These are phyloP conservation scores for Udeniomyces megalosporus DNA, from an alignment of 768 basidiomycete genomes.

Conservation along the genomic window DNA sequence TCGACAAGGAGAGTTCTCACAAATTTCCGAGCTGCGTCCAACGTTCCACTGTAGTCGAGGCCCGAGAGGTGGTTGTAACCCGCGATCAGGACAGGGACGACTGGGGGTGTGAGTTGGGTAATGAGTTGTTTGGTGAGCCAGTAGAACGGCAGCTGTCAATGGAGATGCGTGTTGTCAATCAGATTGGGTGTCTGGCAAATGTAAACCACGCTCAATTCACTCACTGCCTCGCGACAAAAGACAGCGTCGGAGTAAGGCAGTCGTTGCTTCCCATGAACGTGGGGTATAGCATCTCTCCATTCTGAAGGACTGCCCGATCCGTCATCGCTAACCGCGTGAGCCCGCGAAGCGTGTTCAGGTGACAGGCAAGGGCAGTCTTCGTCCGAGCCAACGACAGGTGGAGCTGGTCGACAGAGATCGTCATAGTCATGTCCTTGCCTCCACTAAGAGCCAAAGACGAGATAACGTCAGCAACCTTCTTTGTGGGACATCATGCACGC, in stretches of 20 bases:
- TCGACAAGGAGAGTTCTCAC: no score
- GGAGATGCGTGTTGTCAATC: neutral
- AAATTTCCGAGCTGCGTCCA: no score
- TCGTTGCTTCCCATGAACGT: neutral
- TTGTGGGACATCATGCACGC: no score
- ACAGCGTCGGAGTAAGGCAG: constrained; percentile 13
- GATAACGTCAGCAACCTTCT: no score
- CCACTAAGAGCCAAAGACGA: constrained; percentile 24
- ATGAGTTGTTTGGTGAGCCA: constrained; percentile 31
- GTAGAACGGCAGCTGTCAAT: constrained; percentile 27
- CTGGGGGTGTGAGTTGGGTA: constrained; percentile 7
- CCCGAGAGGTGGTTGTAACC: no score
- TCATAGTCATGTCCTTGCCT: constrained; percentile 33
- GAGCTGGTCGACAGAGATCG: constrained; percentile 21
- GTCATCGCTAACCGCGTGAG: neutral
- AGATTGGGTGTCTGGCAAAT: neutral
- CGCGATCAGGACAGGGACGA: no score
- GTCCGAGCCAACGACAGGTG: neutral
- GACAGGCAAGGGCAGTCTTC: neutral
- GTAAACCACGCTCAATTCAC: constrained; percentile 1
- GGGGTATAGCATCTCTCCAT: neutral
- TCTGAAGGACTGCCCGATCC: no score
- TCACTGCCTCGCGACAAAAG: constrained; percentile 26
- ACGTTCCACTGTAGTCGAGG: no score
- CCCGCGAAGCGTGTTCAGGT: neutral